Evolutionary conservation across 2,329 filamentous ascomycete genomes (phyloP), one percentile per base, ranked within the genome.

Genomic region (Eurotiales sp.): DNA sequence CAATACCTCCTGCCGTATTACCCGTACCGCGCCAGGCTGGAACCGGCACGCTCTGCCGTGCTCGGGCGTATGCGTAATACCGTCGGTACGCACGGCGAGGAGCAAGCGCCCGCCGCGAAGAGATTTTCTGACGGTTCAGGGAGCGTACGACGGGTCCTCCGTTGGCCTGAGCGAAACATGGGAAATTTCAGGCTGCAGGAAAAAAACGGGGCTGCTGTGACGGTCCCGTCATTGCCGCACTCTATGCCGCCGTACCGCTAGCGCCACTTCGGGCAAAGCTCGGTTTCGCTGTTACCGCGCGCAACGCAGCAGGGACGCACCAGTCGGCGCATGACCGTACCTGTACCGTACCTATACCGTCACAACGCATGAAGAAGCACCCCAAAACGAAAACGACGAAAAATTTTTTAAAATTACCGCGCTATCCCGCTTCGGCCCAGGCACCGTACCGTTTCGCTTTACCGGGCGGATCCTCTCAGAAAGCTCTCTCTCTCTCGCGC

Each of bases 151-250:
- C 25, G 25, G 25, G 10, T 10, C 25, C 21, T 37, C 34, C 40
- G n/a, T 47, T 47, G 37, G 36, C 43, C 17, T 34, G 14, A 21
- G 25, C 29, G 25, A 21, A 44, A 30, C 5, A 22, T 23, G 32
- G 32, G 32, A 14, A 27, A 27, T 36, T 6, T 36, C 7, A 36
- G 3, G n/a, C 8, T 12, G n/a, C n/a, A 36, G 37, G 22, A 22
- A 34, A n/a, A n/a, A 49, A 42, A 50, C 30, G 30, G 40, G 29
- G 42, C 40, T 22, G 34, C 27, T 25, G 19, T 25, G 48, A 53
- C 51, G 19, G 41, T 44, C 46, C 51, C 45, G 51, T 53, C 36
- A 39, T 53, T 41, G 45, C 51, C 51, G 51, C 44, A 12, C 51
- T 47, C 45, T 40, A 49, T 45, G 34, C 51, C 40, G 51, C 19